phyloP scores from a whole-genome alignment of 352 stramenopile species.

The Thalassiosira mediterranea region DNA sequence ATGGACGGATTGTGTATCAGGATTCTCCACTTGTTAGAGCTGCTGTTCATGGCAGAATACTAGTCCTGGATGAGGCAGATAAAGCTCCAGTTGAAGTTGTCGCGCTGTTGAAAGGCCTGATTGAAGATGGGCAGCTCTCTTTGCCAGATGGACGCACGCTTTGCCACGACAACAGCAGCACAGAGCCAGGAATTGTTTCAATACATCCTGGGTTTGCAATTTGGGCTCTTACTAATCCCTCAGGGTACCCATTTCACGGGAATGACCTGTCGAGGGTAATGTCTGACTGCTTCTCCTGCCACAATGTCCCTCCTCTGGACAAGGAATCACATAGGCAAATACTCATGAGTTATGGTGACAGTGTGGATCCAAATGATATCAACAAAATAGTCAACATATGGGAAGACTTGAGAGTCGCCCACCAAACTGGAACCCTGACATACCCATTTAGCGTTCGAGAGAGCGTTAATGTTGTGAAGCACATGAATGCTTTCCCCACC shows the following conservation, averaged over 20 bases:
- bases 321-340: constrained; percentile 90
- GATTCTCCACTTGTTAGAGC: constrained; percentile 94
- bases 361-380: constrained; percentile 85
- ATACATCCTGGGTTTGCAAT: constrained; percentile 93
- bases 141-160: constrained; percentile 89
- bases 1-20: constrained; percentile 90
- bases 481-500: constrained; percentile 90
- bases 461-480: constrained; percentile 91
- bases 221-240: constrained; percentile 93
- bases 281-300: constrained; percentile 91
- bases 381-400: constrained; percentile 88
- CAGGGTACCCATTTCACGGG: constrained; percentile 95
- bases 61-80: constrained; percentile 95
- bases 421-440: constrained; percentile 89
- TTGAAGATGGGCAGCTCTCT: constrained; percentile 95
- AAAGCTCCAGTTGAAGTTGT: constrained; percentile 95
- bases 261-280: constrained; percentile 96
- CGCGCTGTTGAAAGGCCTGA: constrained; percentile 92
- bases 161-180: constrained; percentile 48
- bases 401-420: constrained; percentile 88
- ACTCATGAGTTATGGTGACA: constrained; percentile 89
- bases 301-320: constrained; percentile 91
- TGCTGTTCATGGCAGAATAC: constrained; percentile 88
- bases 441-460: constrained; percentile 95
- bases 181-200: constrained; percentile 88